phyloP scores from a whole-genome alignment of 371 early-diverging fungal species.

The Syncephalis plumigaleata region DNA sequence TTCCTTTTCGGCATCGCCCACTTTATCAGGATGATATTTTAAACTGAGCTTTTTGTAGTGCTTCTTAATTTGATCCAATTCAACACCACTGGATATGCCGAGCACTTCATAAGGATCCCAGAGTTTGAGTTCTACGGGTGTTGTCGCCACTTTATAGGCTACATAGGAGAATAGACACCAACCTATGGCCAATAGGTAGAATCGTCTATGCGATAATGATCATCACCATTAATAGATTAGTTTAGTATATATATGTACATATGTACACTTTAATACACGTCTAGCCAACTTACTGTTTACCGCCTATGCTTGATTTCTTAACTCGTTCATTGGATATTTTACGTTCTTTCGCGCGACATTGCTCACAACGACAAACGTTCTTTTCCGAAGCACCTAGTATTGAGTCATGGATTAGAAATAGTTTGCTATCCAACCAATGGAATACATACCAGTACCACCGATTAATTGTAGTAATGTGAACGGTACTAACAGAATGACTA shows the following conservation, averaged over 20 bases:
- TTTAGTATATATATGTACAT: too few relatives aligned
- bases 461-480: constrained; percentile 19
- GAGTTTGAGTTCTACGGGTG: constrained; percentile 34
- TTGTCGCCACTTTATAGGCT: constrained; percentile 55
- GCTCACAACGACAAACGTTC: neutral
- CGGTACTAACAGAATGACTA: constrained; percentile 67
- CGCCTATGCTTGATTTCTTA: constrained; percentile 7
- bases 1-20: constrained; percentile 33
- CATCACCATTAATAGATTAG: neutral
- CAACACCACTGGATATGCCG: constrained; percentile 24
- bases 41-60: constrained; percentile 7
- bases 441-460: too few relatives aligned
- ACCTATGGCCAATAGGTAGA: constrained; percentile 35
- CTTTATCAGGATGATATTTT: constrained; percentile 70
- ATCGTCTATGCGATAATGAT: constrained; percentile 11
- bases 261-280: neutral
- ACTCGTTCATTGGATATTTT: constrained; percentile 11
- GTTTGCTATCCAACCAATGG: too few relatives aligned
- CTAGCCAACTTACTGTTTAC: constrained; percentile 2
- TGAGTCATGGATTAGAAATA: neutral
- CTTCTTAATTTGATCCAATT: constrained; percentile 1
- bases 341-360: constrained; percentile 8
- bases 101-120: constrained; percentile 93
- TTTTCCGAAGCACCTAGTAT: neutral
- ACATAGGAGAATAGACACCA: constrained; percentile 66